Base-by-base conservation (phyloP, 2,329 filamentous ascomycete genomes). In the Stachybotrys chartarum region DNA sequence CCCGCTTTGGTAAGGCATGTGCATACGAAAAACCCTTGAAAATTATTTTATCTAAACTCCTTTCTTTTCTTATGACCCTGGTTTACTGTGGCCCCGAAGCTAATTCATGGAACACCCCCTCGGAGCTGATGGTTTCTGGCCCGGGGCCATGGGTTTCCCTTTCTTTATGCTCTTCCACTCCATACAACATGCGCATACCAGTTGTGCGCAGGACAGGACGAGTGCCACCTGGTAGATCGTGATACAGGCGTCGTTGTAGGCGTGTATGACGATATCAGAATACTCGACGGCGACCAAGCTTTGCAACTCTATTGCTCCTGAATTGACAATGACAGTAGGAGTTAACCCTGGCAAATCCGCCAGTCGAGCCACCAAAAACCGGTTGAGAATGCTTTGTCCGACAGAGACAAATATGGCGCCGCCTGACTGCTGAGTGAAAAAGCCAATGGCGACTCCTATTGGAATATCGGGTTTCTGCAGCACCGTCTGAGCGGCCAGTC, bases 121-220 rank as follows among this genome's bases (percentile, higher is more conserved):
- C 8, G 35, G 5, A 42, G 14, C 14, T 14, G 35, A 14, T 24
- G 24, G 39, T n/a, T 32, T 12, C 44, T 52, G 35, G 7, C 11
- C 50, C 32, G 53, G 53, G 8, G 54, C 49, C 5, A 53, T 55
- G 35, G 54, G 57, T 57, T 64, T 62, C 5, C 31, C 54, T 63
- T 81, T 82, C 75, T 88, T 88, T 63, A 89, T 83, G 59, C 74
- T 84, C 66, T 75, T 83, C 86, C 86, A 90, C 67, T 88, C 79
- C 60, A 90, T 78, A 24, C 77, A 78, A 3, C 80, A 63, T 0
- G 81, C 77, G 7, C 79, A 83, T 10, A 86, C n/a, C 7, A 88
- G 72, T 11, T 80, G 80, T 2, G 80, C 64, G 6, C 77, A 69
- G 0, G 79, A 75, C 58, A 87, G 70, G 0, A 79, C 86, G 53